phyloP scores from a whole-genome alignment of 31 red algal species.

The Endocladia muricata region DNA sequence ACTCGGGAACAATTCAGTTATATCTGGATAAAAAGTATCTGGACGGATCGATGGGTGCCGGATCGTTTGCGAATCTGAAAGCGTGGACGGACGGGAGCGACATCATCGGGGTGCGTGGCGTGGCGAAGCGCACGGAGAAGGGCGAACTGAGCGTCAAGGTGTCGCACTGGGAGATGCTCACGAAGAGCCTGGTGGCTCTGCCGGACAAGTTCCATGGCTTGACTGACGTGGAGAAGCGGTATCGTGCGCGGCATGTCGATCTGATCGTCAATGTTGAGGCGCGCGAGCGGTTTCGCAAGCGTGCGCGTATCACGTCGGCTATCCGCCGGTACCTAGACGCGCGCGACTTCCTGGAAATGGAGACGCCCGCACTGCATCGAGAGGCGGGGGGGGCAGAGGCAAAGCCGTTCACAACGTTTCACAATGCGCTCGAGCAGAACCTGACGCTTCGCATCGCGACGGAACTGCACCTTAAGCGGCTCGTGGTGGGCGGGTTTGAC shows the following conservation, averaged over 20 bases:
- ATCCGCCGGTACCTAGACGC: conserved; percentile 85
- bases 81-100: conserved; percentile 92
- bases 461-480: conserved; percentile 91
- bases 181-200: conserved; percentile 79
- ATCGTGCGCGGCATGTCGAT: conserved; percentile 93
- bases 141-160: conserved; percentile 92
- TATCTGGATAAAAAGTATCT: conserved; percentile 88
- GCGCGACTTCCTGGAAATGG: conserved; percentile 90
- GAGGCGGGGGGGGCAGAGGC: conserved; percentile 94
- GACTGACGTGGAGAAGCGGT: conserved; percentile 88
- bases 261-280: conserved; percentile 79
- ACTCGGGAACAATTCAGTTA: conserved; percentile 85
- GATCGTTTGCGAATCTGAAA: conserved; percentile 80
- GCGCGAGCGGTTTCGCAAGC: conserved; percentile 63
- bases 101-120: conserved; percentile 82
- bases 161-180: conserved; percentile 76
- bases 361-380: conserved; percentile 85
- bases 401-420: conserved; percentile 89
- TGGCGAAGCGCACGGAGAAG: conserved; percentile 82
- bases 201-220: conserved; percentile 98
- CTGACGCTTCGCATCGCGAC: conserved; percentile 93
- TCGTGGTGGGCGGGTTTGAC: conserved; percentile 95
- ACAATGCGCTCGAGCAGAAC: conserved; percentile 84
- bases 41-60: conserved; percentile 54
- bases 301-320: conserved; percentile 69